Percentiles rank a stretch among this genome's conserved stretches.
Conservation (phyloP, 1,139 yeast species). For the Nakaseomyces glabratus region DNA sequence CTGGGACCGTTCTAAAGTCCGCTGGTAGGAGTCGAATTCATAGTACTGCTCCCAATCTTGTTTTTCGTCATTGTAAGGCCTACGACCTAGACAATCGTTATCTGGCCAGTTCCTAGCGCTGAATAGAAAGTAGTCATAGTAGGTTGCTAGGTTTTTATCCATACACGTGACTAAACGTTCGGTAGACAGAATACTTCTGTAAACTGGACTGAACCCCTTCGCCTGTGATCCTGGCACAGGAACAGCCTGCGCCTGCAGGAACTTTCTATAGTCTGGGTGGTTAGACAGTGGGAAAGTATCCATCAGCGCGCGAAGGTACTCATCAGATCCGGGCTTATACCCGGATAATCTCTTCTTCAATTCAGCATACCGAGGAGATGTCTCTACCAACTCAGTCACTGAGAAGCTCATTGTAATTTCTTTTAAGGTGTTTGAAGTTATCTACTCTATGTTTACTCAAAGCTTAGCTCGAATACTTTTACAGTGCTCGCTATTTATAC, state of each 20-base stretch:
- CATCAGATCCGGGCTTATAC: conserved; percentile 21
- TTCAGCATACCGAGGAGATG: conserved; percentile 14
- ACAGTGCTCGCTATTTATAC: too few relatives aligned
- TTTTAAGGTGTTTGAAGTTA: background rate
- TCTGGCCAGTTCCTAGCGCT: conserved; percentile 35
- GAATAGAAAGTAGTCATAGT: conserved; percentile 41
- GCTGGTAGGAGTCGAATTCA: conserved; percentile 40
- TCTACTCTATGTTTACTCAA: too few relatives aligned
- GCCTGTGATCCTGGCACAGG: conserved; percentile 40
- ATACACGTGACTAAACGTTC: conserved; percentile 37
- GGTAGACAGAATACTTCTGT: conserved; percentile 39
- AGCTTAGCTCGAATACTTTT: too few relatives aligned
- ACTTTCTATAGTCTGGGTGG: conserved; percentile 18
- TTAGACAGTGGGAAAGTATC: conserved; percentile 22
- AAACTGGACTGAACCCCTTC: conserved; percentile 47
- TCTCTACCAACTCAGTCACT: conserved; percentile 7
- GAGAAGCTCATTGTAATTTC: background rate
- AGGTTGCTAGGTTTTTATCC: conserved; percentile 46
- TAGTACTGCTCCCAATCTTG: conserved; percentile 38
- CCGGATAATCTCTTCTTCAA: conserved; percentile 16
- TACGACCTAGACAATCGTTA: conserved; percentile 43
- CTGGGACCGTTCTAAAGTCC: conserved; percentile 37
- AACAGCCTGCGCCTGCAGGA: conserved; percentile 29
- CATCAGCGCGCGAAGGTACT: conserved; percentile 20
- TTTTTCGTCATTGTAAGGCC: conserved; percentile 38